Base-by-base conservation (phyloP, 1,139 yeast genomes). In the Taiozyma sp. region DNA sequence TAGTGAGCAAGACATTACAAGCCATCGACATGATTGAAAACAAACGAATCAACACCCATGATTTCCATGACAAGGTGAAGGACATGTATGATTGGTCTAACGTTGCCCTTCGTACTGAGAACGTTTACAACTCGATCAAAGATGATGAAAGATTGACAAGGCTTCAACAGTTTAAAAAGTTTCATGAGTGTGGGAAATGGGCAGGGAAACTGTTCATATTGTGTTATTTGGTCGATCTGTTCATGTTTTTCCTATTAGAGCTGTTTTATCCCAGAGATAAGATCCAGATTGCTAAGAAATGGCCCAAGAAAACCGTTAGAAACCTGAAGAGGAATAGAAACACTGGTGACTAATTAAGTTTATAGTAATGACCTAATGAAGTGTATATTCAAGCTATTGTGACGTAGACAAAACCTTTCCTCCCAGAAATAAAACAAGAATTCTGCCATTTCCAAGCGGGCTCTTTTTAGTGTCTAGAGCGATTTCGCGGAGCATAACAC, bases 41-140 rank as follows among this genome's bases (percentile, higher is more conserved):
- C 1, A 81, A 81, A 4, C 65, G 74, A 47, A 80, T 91, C 1
- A 87, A 91, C 62, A 85, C 97, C 0, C 76, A 86, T 0, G 71
- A 68, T 8, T 93, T 95, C 67, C 99, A 95, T 66, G 75, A 78
- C 2, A 88, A 87, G 57, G 85, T 95, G 29, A 80, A 81, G 42
- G 70, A 74, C 45, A 90, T 93, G 96, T 95, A 95, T 68, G 88
- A 92, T 63, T 95, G 99, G 99, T 76, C 74, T 53, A 88, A 91
- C 64, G 89, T 95, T 27, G 99, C 99, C 0, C 70, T 70, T 48
- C 73, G 99, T 44, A 93, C 99, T 0, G 96, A 89, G 60, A 73
- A 72, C 34, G 97, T 93, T 3, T 95, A 95, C 68, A 74, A 83
- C 50, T 72, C 80, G 3, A 74, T 86, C 44, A 79, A 60, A 14